These are phyloP conservation scores for Symbiodinium pilosum DNA, from an alignment of 73 alveolate species.

Conservation along the genomic window DNA sequence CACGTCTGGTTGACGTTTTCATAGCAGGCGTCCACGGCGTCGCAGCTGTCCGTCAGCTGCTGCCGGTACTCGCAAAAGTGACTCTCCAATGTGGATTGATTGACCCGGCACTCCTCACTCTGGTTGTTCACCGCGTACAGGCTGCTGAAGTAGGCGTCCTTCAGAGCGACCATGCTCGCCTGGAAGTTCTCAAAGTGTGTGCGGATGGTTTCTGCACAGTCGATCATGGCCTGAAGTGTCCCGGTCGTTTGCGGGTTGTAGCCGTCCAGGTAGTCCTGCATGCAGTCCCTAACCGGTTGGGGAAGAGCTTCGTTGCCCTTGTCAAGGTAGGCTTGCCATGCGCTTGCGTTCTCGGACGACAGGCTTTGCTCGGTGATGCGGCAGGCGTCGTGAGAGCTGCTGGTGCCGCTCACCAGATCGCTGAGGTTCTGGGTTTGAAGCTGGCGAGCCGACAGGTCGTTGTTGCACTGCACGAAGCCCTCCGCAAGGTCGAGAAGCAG, in stretches of 20 bases:
- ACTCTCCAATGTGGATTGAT: background rate
- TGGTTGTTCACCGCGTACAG: background rate
- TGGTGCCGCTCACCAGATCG: background rate
- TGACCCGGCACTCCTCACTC: background rate
- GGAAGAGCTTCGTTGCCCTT: background rate
- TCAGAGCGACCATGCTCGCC: background rate
- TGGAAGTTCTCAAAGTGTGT: background rate
- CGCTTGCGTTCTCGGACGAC: background rate
- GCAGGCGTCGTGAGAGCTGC: background rate
- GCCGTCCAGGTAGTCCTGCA: too few relatives aligned
- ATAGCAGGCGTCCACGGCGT: background rate
- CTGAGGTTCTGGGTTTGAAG: background rate
- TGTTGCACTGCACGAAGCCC: background rate
- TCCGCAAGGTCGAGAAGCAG: background rate
- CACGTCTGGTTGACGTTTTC: too few relatives aligned
- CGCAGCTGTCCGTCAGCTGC: background rate
- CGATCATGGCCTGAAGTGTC: background rate
- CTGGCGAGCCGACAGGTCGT: background rate
- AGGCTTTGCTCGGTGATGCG: background rate
- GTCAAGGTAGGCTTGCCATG: background rate
- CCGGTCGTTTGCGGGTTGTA: too few relatives aligned
- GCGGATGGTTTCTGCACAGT: background rate
- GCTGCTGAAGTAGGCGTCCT: background rate
- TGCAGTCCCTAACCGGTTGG: background rate
- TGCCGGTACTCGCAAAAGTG: background rate